Percentiles rank a stretch among this genome's conserved stretches.
Evolutionary conservation across 257 asterid genomes (phyloP).

Genomic region (Plectranthus barbatus): DNA sequence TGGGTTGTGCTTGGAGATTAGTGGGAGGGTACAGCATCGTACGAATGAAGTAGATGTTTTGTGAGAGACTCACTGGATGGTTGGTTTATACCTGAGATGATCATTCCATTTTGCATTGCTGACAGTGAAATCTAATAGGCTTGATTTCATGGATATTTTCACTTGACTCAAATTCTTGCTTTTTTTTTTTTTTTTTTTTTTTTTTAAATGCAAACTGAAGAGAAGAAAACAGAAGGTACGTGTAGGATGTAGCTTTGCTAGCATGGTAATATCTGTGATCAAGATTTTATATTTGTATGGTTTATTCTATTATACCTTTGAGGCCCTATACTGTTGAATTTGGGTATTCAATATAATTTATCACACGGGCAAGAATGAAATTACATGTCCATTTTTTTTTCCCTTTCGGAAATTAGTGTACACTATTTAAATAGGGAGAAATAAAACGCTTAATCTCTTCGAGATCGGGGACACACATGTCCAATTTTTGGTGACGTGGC

Average conservation of each 20-base stretch:
- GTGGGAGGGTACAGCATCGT: constrained; percentile 83
- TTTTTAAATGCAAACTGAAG: too few relatives aligned
- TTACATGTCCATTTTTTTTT: too few relatives aligned
- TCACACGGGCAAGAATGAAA: background rate
- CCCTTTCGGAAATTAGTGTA: too few relatives aligned
- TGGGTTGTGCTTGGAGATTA: constrained; percentile 81
- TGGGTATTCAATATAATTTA: background rate
- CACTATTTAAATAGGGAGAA: too few relatives aligned
- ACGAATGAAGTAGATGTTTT: constrained; percentile 31
- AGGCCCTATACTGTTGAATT: too few relatives aligned
- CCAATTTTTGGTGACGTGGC: background rate
- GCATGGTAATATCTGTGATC: background rate
- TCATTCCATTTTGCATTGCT: background rate
- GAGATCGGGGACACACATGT: too few relatives aligned
- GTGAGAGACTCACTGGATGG: constrained; percentile 12
- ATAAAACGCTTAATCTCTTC: too few relatives aligned
- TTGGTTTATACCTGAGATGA: constrained; percentile 20
- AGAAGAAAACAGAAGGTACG: background rate
- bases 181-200: too few relatives aligned
- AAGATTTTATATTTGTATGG: background rate
- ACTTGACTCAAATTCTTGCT: too few relatives aligned
- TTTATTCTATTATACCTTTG: too few relatives aligned
- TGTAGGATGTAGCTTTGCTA: background rate
- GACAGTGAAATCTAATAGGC: background rate
- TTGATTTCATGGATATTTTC: background rate